phyloP scores from a whole-genome alignment of 768 basidiomycete genomes.

The Pleurotus giganteus region DNA sequence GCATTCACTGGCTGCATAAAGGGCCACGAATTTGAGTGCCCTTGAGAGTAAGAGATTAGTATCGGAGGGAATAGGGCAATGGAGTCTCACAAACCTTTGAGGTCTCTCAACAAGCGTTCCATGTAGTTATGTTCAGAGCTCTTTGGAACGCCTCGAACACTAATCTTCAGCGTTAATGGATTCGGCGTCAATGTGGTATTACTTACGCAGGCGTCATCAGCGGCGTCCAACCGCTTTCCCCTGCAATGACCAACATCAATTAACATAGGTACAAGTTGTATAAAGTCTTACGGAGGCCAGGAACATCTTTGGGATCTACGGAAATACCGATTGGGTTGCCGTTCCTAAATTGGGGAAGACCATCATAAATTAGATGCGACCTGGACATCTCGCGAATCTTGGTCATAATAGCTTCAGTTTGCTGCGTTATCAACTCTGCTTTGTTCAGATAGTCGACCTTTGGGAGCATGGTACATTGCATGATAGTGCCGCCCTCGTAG shows the following conservation, averaged over 20 bases:
- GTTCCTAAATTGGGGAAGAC: constrained; percentile 72
- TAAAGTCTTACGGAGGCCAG: constrained; percentile 75
- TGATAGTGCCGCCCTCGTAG: constrained; percentile 98
- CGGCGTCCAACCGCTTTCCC: constrained; percentile 90
- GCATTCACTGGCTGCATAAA: constrained; percentile 79
- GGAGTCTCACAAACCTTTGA: constrained; percentile 40
- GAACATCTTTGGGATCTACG: constrained; percentile 77
- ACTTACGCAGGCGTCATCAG: constrained; percentile 74
- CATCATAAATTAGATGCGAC: constrained; percentile 83
- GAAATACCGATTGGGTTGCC: constrained; percentile 47
- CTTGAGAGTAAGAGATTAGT: constrained; percentile 15
- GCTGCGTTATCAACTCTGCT: constrained; percentile 66
- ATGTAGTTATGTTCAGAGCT: constrained; percentile 64
- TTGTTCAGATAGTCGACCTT: constrained; percentile 90
- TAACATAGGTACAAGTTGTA: constrained; percentile 8
- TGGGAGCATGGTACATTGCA: constrained; percentile 96
- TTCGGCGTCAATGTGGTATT: neutral
- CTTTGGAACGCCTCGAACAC: constrained; percentile 34
- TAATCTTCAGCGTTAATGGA: constrained; percentile 10
- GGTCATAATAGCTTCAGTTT: constrained; percentile 85
- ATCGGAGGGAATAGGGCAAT: neutral
- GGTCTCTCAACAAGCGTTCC: constrained; percentile 73
- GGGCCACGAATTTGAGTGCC: constrained; percentile 82
- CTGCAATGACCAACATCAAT: constrained; percentile 34
- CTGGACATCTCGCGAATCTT: constrained; percentile 87